Percentiles rank a stretch among this genome's conserved stretches.
phyloP scores from a whole-genome alignment of 805 yeast genomes.

The Monosporozyma solicola region DNA sequence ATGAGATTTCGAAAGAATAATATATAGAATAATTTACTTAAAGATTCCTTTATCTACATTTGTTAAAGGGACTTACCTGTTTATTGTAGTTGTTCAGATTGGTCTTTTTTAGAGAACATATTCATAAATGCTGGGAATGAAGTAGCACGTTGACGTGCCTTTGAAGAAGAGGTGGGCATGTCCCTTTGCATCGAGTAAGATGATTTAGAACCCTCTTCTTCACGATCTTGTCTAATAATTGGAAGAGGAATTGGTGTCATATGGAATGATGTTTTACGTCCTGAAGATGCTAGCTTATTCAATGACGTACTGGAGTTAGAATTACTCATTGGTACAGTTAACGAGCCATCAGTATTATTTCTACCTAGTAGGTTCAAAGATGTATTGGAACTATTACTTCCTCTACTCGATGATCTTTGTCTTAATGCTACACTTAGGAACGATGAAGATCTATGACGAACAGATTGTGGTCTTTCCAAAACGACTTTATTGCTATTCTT shows the following conservation, averaged over 20 bases:
- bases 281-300: constrained; percentile 10
- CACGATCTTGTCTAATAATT: not conserved
- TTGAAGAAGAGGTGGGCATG: not conserved
- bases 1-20: not conserved
- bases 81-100: not conserved
- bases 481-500: not conserved
- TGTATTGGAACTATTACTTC: constrained; percentile 21
- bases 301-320: constrained; percentile 6
- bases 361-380: constrained; percentile 15
- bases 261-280: constrained; percentile 21
- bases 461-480: constrained; percentile 23
- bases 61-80: not conserved
- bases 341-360: constrained; percentile 9
- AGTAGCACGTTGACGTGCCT: constrained; percentile 2
- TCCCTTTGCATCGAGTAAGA: not conserved
- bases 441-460: constrained; percentile 21
- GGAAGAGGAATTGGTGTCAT: constrained; percentile 19
- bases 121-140: constrained; percentile 4
- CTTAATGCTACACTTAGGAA: constrained; percentile 9
- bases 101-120: constrained; percentile 2
- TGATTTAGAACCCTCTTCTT: not conserved
- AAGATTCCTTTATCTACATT: not conserved
- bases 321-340: constrained; percentile 3
- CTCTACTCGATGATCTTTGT: constrained; percentile 12
- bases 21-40: not conserved